Conservation (phyloP, 129 eudicot genomes). For the Kitagawia praeruptora region DNA sequence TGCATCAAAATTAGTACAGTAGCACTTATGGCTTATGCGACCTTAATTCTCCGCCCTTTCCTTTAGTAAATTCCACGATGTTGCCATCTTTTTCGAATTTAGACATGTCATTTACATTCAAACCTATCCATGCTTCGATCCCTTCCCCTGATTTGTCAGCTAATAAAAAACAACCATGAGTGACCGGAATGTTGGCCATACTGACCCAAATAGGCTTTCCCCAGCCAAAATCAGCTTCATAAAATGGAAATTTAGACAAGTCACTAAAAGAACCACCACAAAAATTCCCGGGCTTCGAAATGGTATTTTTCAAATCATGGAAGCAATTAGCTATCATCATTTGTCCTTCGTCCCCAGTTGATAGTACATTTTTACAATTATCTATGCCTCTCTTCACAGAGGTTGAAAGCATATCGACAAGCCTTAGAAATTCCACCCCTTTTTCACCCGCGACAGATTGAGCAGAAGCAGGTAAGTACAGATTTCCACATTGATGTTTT, state of each 20-base stretch:
- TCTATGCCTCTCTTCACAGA: neutral
- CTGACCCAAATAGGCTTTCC: neutral
- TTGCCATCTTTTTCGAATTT: neutral
- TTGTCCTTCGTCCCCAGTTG: neutral
- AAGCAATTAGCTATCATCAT: neutral
- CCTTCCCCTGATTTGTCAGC: neutral
- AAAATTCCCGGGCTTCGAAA: neutral
- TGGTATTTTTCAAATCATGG: neutral
- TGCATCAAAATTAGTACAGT: too few relatives aligned
- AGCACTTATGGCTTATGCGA: too few relatives aligned
- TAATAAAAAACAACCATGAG: neutral
- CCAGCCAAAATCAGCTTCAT: constrained; percentile 6
- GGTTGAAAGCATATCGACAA: neutral
- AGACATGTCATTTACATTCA: neutral
- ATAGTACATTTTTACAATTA: neutral
- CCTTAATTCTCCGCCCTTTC: too few relatives aligned
- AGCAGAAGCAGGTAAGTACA: neutral
- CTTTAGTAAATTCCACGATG: neutral
- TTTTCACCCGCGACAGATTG: neutral
- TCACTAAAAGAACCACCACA: neutral
- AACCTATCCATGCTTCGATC: neutral
- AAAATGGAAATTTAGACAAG: neutral
- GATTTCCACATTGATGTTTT: neutral
- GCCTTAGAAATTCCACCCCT: constrained; percentile 3
- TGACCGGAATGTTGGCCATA: neutral